phyloP scores from a whole-genome alignment of 306 rosid genomes.

The Purshia tridentata region DNA sequence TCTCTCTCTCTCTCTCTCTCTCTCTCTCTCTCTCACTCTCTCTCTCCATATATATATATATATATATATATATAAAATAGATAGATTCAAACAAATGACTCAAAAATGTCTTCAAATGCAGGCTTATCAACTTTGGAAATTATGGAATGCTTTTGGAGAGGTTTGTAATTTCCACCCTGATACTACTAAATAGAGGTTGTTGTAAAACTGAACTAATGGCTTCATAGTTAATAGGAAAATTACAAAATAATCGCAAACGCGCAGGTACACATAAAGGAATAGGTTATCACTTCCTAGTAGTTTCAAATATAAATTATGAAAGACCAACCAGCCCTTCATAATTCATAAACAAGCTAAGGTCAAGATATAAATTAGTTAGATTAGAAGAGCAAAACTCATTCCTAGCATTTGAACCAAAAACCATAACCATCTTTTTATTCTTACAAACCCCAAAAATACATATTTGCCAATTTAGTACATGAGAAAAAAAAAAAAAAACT shows the following conservation, averaged over 20 bases:
- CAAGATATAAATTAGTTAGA: neutral
- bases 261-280: too few species aligned
- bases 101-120: conserved; percentile 10
- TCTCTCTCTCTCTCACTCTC: too few species aligned
- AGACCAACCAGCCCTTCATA: too few species aligned
- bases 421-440: neutral
- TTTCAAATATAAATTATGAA: too few species aligned
- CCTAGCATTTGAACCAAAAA: neutral
- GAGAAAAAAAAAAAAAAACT: too few species aligned
- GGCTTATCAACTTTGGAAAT: conserved; percentile 25
- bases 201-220: neutral
- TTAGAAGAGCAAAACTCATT: neutral
- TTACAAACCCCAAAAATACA: neutral
- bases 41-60: too few species aligned
- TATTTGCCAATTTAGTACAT: neutral
- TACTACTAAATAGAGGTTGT: neutral
- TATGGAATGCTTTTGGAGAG: conserved; percentile 32
- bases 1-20: too few species aligned
- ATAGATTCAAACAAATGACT: neutral
- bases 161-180: conserved; percentile 27
- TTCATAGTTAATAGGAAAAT: neutral
- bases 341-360: neutral
- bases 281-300: too few species aligned
- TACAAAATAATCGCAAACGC: too few species aligned
- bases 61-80: neutral